phyloP scores from a whole-genome alignment of 73 alveolate species.

The Paramecium tetraurelia region DNA sequence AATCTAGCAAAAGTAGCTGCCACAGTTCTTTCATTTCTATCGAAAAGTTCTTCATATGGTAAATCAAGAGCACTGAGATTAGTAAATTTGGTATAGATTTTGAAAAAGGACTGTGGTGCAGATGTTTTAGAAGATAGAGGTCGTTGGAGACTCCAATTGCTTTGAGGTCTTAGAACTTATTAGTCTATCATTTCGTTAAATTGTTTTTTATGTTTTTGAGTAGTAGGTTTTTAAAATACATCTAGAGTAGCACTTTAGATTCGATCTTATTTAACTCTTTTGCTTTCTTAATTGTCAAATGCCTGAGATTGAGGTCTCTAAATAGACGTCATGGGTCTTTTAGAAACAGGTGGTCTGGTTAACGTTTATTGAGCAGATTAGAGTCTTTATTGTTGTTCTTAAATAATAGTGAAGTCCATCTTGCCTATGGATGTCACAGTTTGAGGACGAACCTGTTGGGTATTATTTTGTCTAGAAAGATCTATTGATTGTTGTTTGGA shows the following conservation, averaged over 20 bases:
- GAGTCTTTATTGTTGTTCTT: neutral
- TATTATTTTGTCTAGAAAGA: neutral
- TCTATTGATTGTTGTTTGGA: neutral
- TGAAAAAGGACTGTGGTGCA: conserved; percentile 21
- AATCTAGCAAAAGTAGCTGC: conserved; percentile 96
- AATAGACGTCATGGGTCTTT: neutral
- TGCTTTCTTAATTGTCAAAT: neutral
- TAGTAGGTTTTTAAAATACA: neutral
- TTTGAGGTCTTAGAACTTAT: conserved; percentile 19
- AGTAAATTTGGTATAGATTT: conserved; percentile 39
- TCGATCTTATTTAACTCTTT: neutral
- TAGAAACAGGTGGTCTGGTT: conserved; percentile 10
- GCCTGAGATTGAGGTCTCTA: neutral
- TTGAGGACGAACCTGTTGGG: neutral
- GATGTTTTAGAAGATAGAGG: conserved; percentile 50
- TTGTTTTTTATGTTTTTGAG: neutral
- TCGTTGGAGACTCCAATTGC: conserved; percentile 10
- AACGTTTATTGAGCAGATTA: neutral
- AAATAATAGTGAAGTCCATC: neutral
- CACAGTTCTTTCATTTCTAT: conserved; percentile 92
- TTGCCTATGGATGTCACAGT: conserved; percentile 2
- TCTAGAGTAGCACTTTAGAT: conserved; percentile 30
- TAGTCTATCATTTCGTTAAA: neutral
- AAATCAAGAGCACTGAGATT: conserved; percentile 62
- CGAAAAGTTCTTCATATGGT: conserved; percentile 91